Evolutionary conservation across 768 basidiomycete species (phyloP).

Genomic region (Gloeostereum incarnatum): DNA sequence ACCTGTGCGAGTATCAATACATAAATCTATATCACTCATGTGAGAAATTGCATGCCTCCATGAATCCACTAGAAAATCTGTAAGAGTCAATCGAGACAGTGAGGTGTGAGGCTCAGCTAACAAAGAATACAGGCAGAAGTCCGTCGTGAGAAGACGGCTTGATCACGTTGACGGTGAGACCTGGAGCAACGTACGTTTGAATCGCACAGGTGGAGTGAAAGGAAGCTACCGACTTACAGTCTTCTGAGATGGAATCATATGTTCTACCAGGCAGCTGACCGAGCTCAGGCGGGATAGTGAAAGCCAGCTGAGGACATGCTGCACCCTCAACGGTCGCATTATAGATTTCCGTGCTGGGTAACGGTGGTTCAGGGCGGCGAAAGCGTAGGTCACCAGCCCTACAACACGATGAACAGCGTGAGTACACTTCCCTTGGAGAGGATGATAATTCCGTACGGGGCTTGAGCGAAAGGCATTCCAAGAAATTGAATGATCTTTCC

Average conservation of each 20-base stretch:
- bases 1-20: conserved; percentile 11
- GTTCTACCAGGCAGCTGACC: conserved; percentile 13
- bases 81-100: neutral
- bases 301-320: conserved; percentile 37
- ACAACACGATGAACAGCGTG: no score
- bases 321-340: conserved; percentile 31
- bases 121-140: conserved; percentile 31
- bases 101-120: conserved; percentile 13
- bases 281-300: conserved; percentile 18
- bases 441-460: conserved; percentile 29
- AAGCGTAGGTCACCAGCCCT: conserved; percentile 33
- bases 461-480: conserved; percentile 40
- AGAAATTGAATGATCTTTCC: conserved; percentile 20
- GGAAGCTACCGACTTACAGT: no score
- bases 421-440: neutral
- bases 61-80: conserved; percentile 22
- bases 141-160: conserved; percentile 19
- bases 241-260: no score
- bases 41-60: conserved; percentile 13
- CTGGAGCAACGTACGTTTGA: no score
- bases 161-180: conserved; percentile 35
- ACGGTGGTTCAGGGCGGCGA: conserved; percentile 26
- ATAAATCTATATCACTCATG: neutral
- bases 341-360: conserved; percentile 25
- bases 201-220: no score